These are phyloP conservation scores for Microcyclospora pomicola DNA, from an alignment of 2,329 filamentous ascomycete species.

Conservation along the genomic window DNA sequence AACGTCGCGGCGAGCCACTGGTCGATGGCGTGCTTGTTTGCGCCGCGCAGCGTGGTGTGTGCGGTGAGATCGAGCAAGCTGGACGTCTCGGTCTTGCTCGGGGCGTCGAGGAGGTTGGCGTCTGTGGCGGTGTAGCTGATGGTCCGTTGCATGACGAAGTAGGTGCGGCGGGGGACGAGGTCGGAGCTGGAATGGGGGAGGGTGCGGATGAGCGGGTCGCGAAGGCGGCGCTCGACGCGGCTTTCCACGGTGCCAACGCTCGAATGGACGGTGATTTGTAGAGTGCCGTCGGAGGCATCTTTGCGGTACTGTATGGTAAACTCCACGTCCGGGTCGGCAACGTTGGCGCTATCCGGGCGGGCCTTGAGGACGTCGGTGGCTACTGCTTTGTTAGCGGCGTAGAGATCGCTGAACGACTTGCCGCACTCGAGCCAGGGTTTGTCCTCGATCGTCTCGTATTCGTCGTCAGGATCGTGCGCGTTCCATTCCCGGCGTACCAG, in stretches of 20 bases:
- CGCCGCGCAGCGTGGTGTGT: slow-evolving; percentile 6
- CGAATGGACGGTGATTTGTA: not conserved
- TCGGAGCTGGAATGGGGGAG: slow-evolving; percentile 1
- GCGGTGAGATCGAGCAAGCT: not conserved
- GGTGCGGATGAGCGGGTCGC: slow-evolving; percentile 2
- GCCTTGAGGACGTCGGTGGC: not conserved
- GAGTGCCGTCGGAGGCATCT: not conserved
- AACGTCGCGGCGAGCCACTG: slow-evolving; percentile 4
- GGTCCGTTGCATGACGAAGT: slow-evolving; percentile 2
- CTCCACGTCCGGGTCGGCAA: not conserved
- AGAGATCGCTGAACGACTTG: not conserved
- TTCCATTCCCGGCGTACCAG: slow-evolving; percentile 5
- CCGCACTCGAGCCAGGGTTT: slow-evolving; percentile 4
- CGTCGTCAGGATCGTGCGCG: slow-evolving; percentile 2
- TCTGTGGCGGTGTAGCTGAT: not conserved
- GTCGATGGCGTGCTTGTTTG: slow-evolving; percentile 6
- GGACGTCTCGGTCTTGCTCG: not conserved
- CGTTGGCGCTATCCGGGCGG: not conserved
- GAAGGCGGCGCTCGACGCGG: slow-evolving; percentile 2
- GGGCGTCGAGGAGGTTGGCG: not conserved
- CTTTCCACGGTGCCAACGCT: slow-evolving; percentile 3
- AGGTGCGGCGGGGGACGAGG: slow-evolving; percentile 2
- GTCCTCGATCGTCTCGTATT: slow-evolving; percentile 1
- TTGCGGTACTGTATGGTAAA: not conserved
- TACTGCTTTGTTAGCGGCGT: slow-evolving; percentile 2